Percentiles rank a stretch among this genome's conserved stretches.
Conservation (phyloP, 2,329 filamentous ascomycete genomes). For the Ceratocystis albifundus region DNA sequence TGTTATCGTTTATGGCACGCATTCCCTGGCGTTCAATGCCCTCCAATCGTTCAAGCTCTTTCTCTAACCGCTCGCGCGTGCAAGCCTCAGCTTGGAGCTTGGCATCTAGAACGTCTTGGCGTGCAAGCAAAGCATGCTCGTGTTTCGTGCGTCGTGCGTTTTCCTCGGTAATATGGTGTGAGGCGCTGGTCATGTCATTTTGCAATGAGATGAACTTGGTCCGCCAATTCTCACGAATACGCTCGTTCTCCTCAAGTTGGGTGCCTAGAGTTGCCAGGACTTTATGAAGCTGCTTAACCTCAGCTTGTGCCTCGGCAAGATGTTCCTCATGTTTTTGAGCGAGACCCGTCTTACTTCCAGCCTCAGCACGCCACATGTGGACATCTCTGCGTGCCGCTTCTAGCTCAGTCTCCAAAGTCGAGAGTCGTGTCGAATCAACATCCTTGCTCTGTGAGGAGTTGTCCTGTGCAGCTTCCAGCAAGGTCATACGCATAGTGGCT, state of each 20-base stretch:
- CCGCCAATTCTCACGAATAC: constrained; percentile 72
- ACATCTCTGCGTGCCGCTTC: constrained; percentile 45
- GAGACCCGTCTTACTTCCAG: constrained; percentile 46
- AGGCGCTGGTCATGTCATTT: constrained; percentile 70
- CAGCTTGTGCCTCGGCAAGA: constrained; percentile 39
- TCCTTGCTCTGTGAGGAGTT: constrained; percentile 43
- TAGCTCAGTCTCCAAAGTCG: constrained; percentile 42
- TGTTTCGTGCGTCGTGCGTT: constrained; percentile 67
- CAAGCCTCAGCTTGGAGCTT: constrained; percentile 63
- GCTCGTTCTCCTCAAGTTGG: constrained; percentile 76
- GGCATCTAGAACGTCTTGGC: constrained; percentile 68
- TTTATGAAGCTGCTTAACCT: constrained; percentile 63
- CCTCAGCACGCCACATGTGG: constrained; percentile 50
- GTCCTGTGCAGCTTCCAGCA: constrained; percentile 56
- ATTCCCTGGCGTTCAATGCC: constrained; percentile 53
- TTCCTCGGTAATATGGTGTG: constrained; percentile 70
- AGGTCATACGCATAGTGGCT: constrained; percentile 48
- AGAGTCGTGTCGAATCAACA: constrained; percentile 45
- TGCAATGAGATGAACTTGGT: constrained; percentile 75
- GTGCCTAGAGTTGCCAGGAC: constrained; percentile 61
- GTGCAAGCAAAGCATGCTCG: constrained; percentile 65
- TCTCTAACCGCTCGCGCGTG: constrained; percentile 54
- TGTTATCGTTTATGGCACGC: constrained; percentile 50
- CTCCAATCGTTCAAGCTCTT: constrained; percentile 55
- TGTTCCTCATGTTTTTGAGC: constrained; percentile 37